Percentiles rank a stretch among this genome's conserved stretches.
These are phyloP conservation scores for Jamesozyma hellenica DNA, from an alignment of 805 yeast genomes.

Conservation along the genomic window DNA sequence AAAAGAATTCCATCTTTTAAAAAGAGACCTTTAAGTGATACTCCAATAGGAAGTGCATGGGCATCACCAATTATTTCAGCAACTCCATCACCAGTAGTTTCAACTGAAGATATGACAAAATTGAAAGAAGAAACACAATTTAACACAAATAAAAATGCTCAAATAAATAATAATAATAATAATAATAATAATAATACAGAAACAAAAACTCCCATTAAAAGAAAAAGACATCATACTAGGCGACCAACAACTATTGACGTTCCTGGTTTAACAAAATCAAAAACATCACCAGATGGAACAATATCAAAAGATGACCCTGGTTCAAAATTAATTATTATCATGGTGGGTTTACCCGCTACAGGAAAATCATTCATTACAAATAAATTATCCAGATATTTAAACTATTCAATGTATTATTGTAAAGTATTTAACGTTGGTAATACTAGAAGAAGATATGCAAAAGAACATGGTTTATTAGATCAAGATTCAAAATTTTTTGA, in stretches of 20 bases:
- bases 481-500: constrained; percentile 82
- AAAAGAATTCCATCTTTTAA: constrained; percentile 44
- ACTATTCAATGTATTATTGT: constrained; percentile 89
- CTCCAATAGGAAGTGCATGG: constrained; percentile 53
- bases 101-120: constrained; percentile 5
- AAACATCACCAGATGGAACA: constrained; percentile 66
- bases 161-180: not conserved
- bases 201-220: not conserved
- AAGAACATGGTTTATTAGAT: constrained; percentile 21
- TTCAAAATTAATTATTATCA: constrained; percentile 78
- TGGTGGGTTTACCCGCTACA: constrained; percentile 94
- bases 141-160: not conserved
- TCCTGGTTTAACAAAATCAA: constrained; percentile 82
- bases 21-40: constrained; percentile 64
- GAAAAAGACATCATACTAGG: constrained; percentile 29
- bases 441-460: constrained; percentile 69
- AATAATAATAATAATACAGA: not conserved
- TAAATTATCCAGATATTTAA: constrained; percentile 78
- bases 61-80: constrained; percentile 41
- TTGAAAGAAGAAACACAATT: not conserved
- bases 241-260: constrained; percentile 80
- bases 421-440: constrained; percentile 92
- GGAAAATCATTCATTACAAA: constrained; percentile 92
- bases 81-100: constrained; percentile 23
- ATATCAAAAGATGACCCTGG: constrained; percentile 61